Evolutionary conservation across 2,329 filamentous ascomycete genomes (phyloP).

Genomic region (Uncinocarpus reesii): DNA sequence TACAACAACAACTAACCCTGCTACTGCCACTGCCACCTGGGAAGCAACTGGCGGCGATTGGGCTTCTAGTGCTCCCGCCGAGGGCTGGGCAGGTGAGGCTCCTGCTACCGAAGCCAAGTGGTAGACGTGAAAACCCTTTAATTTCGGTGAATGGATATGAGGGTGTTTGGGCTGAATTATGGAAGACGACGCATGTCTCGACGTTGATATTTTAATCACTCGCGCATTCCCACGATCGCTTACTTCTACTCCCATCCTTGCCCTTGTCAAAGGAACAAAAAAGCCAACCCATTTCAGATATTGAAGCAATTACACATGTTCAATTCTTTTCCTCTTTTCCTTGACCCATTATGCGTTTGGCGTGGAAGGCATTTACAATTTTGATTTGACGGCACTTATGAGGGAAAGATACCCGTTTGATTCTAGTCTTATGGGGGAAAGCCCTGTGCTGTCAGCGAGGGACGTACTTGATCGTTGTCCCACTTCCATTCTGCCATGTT

Average conservation of each 20-base stretch:
- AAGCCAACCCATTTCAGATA: background rate
- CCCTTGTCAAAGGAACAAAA: conserved; percentile 12
- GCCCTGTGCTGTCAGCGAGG: conserved; percentile 78
- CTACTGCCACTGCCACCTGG: conserved; percentile 51
- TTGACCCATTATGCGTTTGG: background rate
- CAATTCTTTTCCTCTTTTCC: background rate
- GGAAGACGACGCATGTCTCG: background rate
- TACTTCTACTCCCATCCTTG: background rate
- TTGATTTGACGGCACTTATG: conserved; percentile 71
- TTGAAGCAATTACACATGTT: conserved; percentile 5
- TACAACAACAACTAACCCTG: conserved; percentile 54
- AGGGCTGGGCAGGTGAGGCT: conserved; percentile 35
- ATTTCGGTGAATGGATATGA: background rate
- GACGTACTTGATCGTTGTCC: conserved; percentile 81
- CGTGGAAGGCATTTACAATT: conserved; percentile 5
- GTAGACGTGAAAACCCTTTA: conserved; percentile 24
- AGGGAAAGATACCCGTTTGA: conserved; percentile 93
- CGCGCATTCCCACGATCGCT: background rate
- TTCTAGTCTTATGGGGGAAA: conserved; percentile 62
- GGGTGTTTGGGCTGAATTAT: background rate
- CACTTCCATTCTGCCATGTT: conserved; percentile 8
- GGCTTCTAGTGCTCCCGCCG: conserved; percentile 36
- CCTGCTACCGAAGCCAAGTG: conserved; percentile 26
- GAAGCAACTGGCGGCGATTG: conserved; percentile 49
- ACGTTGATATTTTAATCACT: background rate